Base-by-base conservation (phyloP, 2,329 filamentous ascomycete genomes). In the Elsinoe arachidis region DNA sequence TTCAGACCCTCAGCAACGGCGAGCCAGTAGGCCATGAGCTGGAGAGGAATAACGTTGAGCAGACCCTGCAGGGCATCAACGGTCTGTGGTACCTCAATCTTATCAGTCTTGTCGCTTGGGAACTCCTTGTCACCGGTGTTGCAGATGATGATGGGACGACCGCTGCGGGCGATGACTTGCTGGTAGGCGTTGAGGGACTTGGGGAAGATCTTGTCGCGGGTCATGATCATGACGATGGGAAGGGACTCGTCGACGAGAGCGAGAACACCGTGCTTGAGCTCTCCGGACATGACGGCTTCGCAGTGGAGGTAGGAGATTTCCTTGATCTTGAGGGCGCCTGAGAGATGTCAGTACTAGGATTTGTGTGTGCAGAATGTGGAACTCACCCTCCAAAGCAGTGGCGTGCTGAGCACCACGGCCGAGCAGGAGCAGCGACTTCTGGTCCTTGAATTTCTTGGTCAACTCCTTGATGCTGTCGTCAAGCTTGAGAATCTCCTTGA, bases 151-250 rank as follows among this genome's bases (percentile, higher is more conserved):
- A 99, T 99, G 61, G 93, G 93, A 73, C 93, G 92, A 70, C 93
- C 93, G 69, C 86, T 84, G 72, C 93, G 92, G 65, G 93, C 93
- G 79, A 96, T 92, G 69, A 99, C 93, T 80, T 99, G 93, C 78
- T 99, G 93, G 76, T 97, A 99, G 68, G 93, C 93, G 74, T 99
- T 99, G 69, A 99, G 81, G n/a, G 93, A 97, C 80, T 99, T 99
- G 73, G 87, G 87, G 78, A 99, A 99, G 69, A 99, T 86, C 66
- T 90, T 82, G 71, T 99, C 93, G 60, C 93, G 88, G 56, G 93
- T 99, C 61, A 99, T 81, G 69, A 99, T 97, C 93, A 99, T 99
- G 75, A 99, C 96, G 73, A 99, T 99, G 61, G 93, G 93, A 37
- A 99, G 84, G 76, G 96, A 92, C 82, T 99, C 93, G 68, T 99